Base-by-base conservation (phyloP, 495 filamentous ascomycete genomes). In the Penicillium diatomitis region DNA sequence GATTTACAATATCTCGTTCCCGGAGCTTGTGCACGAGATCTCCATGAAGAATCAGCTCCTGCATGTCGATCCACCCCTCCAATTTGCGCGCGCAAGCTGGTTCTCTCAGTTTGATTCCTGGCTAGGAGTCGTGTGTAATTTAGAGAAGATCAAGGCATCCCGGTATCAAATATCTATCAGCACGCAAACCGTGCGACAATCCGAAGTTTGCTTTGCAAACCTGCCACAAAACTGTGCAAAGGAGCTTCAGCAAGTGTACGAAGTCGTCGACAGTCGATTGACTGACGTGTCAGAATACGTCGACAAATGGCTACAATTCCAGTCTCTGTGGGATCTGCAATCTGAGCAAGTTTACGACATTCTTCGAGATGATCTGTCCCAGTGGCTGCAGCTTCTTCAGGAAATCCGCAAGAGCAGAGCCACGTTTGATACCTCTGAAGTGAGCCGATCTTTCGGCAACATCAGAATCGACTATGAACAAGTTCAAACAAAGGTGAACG, bases 301-400 rank as follows among this genome's bases (percentile, higher is more conserved):
- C 8, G 87, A 95, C 59, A 89, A 96, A 68, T 99, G 92, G 92
- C 72, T 97, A 34, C 92, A 95, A 60, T 99, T 97, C 68, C 92
- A 99, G 68, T 96, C 91, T 3, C 77, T 99, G 20, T 99, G 92
- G 92, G 92, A 99, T 70, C 72, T 99, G 48, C 90, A 94, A 60
- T 86, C 89, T 4, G 94, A 96, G 55, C 86, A 96, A 51, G 88
- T 99, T 0, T 95, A 95, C 55, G 87, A 91, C 47, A 75, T 86
- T 27, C 73, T 99, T 2, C 87, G 90, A n/a, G 90, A 96, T 42
- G 82, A 96, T 57, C 74, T 99, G 6, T 83, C 87, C 4, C 80
- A 85, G 48, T 99, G 92, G 92, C 77, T 97, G 9, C 89, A 96
- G 63, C 68, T 96, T 6, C 83, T 99, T 20, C 88, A 94, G 60